phyloP scores from a whole-genome alignment of 176 grass and related monocot species.

The Avena sativa region DNA sequence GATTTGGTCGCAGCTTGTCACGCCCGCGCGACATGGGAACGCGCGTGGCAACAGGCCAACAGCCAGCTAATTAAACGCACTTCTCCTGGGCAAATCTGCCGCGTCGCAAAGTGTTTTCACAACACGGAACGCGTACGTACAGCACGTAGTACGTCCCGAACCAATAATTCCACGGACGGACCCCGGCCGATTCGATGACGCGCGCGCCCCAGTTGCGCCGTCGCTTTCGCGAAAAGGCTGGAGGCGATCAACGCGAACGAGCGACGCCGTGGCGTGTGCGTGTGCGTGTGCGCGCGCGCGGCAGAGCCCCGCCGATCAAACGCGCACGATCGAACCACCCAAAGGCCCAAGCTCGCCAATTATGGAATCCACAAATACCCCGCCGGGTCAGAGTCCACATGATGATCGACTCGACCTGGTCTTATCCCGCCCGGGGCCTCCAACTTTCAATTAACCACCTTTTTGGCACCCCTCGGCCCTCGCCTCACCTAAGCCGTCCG shows the following conservation, averaged over 20 bases:
- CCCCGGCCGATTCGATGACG: neutral
- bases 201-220: slow-evolving; percentile 6
- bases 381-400: neutral
- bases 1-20: neutral
- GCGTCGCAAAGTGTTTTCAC: neutral
- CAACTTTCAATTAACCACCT: neutral
- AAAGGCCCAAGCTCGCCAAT: slow-evolving; percentile 26
- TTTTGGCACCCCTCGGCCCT: neutral
- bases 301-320: neutral
- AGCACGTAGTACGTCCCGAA: neutral
- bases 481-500: too few relatives aligned
- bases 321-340: neutral
- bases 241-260: neutral
- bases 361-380: slow-evolving; percentile 47
- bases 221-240: slow-evolving; percentile 51
- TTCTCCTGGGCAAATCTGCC: neutral
- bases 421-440: slow-evolving; percentile 2
- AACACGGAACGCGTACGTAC: neutral
- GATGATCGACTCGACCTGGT: neutral
- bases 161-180: neutral
- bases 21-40: neutral
- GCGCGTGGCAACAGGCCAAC: neutral
- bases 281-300: neutral
- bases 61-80: neutral
- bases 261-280: neutral